phyloP scores from a whole-genome alignment of 257 asterid genomes.

The Fraxinus anomala region DNA sequence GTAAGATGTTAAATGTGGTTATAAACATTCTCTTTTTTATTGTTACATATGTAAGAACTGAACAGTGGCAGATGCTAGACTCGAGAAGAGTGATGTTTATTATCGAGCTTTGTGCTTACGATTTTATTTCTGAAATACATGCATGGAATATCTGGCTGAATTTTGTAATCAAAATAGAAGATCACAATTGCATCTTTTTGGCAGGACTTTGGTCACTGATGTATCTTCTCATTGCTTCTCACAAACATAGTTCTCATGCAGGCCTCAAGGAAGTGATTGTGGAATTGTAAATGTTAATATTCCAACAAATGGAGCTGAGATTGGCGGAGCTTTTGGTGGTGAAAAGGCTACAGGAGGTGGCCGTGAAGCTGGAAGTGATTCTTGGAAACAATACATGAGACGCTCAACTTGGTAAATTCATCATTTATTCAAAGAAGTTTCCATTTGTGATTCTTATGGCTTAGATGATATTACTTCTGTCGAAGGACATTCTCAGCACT shows the following conservation, averaged over 20 bases:
- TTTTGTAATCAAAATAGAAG: background rate
- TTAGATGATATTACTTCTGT: background rate
- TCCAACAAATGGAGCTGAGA: constrained; percentile 98
- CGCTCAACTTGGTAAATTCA: constrained; percentile 85
- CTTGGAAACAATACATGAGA: constrained; percentile 99
- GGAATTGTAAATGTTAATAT: constrained; percentile 96
- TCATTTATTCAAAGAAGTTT: constrained; percentile 3
- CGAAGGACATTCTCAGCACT: background rate
- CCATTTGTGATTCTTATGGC: background rate
- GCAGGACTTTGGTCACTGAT: background rate
- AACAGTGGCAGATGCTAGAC: background rate
- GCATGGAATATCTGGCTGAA: background rate
- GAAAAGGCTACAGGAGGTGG: constrained; percentile 99
- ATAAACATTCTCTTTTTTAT: background rate
- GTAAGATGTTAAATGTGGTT: constrained; percentile 45
- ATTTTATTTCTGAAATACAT: background rate
- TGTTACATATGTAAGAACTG: constrained; percentile 3
- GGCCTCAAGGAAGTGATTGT: constrained; percentile 96
- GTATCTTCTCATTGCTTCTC: background rate
- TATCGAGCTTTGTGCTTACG: background rate
- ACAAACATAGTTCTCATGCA: constrained; percentile 34
- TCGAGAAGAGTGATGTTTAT: background rate
- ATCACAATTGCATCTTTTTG: constrained; percentile 9
- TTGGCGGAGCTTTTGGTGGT: constrained; percentile 99
- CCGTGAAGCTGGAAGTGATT: constrained; percentile 99